Evolutionary conservation across 1,284 basidiomycete genomes (phyloP), one percentile per base, ranked within the genome.

Genomic region (Cutaneotrichosporon daszewskae): DNA sequence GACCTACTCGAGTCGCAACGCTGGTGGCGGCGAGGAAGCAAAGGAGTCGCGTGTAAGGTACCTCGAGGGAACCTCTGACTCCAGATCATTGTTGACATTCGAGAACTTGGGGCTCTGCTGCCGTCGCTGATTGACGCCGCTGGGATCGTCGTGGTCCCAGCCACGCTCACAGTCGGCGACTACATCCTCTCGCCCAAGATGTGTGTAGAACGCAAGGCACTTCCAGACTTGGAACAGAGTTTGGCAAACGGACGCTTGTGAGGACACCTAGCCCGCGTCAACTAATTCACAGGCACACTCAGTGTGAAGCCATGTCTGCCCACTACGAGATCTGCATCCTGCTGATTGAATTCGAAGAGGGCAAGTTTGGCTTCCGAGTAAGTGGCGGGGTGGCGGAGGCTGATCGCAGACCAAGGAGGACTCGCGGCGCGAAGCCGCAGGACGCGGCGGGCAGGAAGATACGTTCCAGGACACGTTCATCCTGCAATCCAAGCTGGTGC

Each of bases 261-360:
- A 74, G 87, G 77, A 4, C n/a, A 13, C 23, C 32, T n/a, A 17
- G 19, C 3, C 19, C 17, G 11, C 12, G 3, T 13, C 1, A 9
- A 18, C 42, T 46, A 27, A 52, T 31, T 2, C 19, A 1, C 53
- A 95, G 90, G 46, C 96, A 95, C 66, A 88, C 90, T 0, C 94
- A 99, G 64, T 97, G 94, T 72, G 94, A 98, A 71, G 69, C 89
- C 16, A 97, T 98, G 94, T 90, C 85, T 0, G 84, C 85, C 5
- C 85, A 97, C 66, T 98, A 97, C 72, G 92, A 91, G 71, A 83
- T 86, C 32, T 91, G 92, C 0, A 80, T 98, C 42, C 74, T 98
- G 13, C 76, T 98, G n/a, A 96, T 98, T 59, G 94, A 99, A 64
- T 99, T 98, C 57, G 94, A 97, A 60, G 89, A 97, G 69, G 86